phyloP scores from a whole-genome alignment of 202 grass and related monocot species.

The Setaria italica region DNA sequence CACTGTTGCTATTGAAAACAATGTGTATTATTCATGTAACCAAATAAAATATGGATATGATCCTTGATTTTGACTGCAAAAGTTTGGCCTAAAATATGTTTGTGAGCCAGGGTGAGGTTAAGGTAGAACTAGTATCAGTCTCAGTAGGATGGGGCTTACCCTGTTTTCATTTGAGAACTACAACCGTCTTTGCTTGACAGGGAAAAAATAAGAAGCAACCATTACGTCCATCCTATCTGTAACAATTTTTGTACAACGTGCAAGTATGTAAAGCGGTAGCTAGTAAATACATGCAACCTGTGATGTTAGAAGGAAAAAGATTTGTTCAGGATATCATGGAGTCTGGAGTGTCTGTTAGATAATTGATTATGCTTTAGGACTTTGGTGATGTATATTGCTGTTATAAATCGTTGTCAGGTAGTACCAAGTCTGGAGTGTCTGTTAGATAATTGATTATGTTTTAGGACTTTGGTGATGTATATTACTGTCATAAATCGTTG shows the following conservation, averaged over 20 bases:
- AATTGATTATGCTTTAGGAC: background rate
- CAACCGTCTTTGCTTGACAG: background rate
- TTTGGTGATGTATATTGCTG: background rate
- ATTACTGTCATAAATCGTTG: background rate
- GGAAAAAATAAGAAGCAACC: too few species aligned
- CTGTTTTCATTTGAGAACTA: background rate
- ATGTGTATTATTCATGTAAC: background rate
- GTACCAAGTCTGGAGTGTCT: background rate
- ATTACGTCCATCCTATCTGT: background rate
- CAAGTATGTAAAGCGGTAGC: background rate
- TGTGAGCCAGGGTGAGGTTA: background rate
- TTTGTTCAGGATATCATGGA: background rate
- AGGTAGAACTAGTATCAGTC: too few species aligned
- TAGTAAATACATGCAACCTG: background rate
- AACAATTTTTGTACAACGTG: background rate
- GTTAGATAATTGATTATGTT: background rate
- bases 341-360: background rate
- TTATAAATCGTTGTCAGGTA: background rate
- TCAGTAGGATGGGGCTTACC: background rate
- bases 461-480: background rate
- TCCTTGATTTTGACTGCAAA: background rate
- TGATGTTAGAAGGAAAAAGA: background rate
- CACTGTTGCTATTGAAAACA: background rate
- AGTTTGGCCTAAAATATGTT: background rate
- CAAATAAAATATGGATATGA: background rate